phyloP scores from a whole-genome alignment of 768 basidiomycete genomes.

The Boletus vermiculosoides region DNA sequence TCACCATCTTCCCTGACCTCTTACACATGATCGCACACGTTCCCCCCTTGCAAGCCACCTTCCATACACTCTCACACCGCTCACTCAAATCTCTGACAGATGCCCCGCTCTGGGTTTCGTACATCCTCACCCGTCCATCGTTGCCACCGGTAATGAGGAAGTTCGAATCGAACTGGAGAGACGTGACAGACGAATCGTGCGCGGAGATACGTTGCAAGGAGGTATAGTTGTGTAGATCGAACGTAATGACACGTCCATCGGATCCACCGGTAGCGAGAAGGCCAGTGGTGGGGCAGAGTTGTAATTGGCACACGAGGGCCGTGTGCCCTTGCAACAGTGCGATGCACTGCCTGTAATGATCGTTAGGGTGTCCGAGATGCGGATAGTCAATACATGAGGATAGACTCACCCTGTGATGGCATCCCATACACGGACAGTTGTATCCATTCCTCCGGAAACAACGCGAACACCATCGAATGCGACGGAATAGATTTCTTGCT shows the following conservation, averaged over 20 bases:
- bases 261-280: slow-evolving; percentile 82
- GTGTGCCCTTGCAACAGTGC: slow-evolving; percentile 91
- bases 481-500: slow-evolving; percentile 86
- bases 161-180: slow-evolving; percentile 80
- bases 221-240: slow-evolving; percentile 47
- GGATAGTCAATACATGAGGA: background rate
- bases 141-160: slow-evolving; percentile 85
- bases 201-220: slow-evolving; percentile 72
- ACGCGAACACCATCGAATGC: slow-evolving; percentile 84
- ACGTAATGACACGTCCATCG: slow-evolving; percentile 82
- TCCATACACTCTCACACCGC: slow-evolving; percentile 83
- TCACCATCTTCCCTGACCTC: slow-evolving; percentile 75
- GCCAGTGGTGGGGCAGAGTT: slow-evolving; percentile 55
- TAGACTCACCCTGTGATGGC: slow-evolving; percentile 72
- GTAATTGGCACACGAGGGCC: slow-evolving; percentile 87
- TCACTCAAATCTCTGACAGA: slow-evolving; percentile 77
- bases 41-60: slow-evolving; percentile 71
- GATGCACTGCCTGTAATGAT: slow-evolving; percentile 58
- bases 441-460: slow-evolving; percentile 88
- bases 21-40: slow-evolving; percentile 80
- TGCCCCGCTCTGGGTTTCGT: slow-evolving; percentile 58
- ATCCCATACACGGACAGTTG: slow-evolving; percentile 91
- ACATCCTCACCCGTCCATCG: slow-evolving; percentile 79
- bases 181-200: slow-evolving; percentile 85
- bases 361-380: background rate